A percentile compares a stretch with the other conserved stretches of the same genome.
These are phyloP conservation scores for Tetrahymena malaccensis DNA, from an alignment of 73 alveolate genomes.

Conservation along the genomic window DNA sequence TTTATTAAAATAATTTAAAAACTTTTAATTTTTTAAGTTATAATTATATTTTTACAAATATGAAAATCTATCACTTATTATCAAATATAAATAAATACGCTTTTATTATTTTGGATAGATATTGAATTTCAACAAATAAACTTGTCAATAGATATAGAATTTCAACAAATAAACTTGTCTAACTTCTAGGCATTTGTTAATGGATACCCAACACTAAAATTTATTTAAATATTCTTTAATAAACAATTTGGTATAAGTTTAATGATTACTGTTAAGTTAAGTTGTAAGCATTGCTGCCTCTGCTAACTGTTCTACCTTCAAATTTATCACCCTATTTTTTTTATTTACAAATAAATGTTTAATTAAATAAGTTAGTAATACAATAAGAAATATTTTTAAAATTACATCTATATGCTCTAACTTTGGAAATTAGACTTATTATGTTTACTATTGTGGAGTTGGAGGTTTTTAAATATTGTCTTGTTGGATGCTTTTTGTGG, in stretches of 20 bases:
- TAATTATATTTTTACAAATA: too few relatives aligned
- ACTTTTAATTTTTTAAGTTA: too few relatives aligned
- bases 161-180: neutral
- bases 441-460: neutral
- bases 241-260: neutral
- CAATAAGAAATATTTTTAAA: neutral
- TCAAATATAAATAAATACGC: too few relatives aligned
- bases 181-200: neutral
- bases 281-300: neutral
- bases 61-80: too few relatives aligned
- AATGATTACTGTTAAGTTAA: neutral
- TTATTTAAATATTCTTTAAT: neutral
- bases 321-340: neutral
- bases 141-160: neutral
- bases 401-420: neutral
- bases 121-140: neutral
- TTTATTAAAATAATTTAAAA: too few relatives aligned
- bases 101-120: too few relatives aligned
- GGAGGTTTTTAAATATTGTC: neutral
- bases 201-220: neutral
- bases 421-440: neutral
- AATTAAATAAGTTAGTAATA: too few relatives aligned
- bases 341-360: too few relatives aligned
- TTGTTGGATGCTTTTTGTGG: neutral
- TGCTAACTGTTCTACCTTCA: neutral